Percentiles rank a stretch among this genome's conserved stretches.
These are phyloP conservation scores for Lepidium campestre DNA, from an alignment of 441 rosid species.

Conservation along the genomic window DNA sequence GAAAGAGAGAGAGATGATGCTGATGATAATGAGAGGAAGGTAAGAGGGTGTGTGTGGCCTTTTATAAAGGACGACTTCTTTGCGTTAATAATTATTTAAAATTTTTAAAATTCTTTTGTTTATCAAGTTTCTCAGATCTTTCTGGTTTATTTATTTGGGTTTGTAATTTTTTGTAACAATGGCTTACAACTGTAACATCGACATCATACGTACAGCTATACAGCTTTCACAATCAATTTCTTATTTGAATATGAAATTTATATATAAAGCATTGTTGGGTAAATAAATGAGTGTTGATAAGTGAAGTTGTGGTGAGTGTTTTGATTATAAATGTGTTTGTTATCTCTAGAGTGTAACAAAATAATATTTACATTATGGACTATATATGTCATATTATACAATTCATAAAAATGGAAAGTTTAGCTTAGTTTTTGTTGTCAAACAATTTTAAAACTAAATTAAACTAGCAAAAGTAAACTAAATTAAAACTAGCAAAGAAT, in stretches of 20 bases:
- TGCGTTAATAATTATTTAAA: not conserved
- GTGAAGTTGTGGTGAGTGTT: not conserved
- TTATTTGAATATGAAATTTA: not conserved
- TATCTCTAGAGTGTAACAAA: not conserved
- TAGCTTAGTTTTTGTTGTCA: not conserved
- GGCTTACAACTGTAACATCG: constrained; percentile 26
- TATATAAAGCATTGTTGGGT: not conserved
- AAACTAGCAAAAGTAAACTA: no score
- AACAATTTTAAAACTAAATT: no score
- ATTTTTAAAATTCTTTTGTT: not conserved
- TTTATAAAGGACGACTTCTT: constrained; percentile 19
- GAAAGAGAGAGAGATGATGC: not conserved
- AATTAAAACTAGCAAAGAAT: no score
- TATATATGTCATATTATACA: not conserved
- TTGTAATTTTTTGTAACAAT: constrained; percentile 1
- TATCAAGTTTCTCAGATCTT: constrained; percentile 17
- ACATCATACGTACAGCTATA: constrained; percentile 23
- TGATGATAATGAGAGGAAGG: constrained; percentile 14
- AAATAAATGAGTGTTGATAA: not conserved
- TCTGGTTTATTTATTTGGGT: not conserved
- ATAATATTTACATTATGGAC: not conserved
- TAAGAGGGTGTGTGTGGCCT: constrained; percentile 3
- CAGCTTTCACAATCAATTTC: constrained; percentile 16
- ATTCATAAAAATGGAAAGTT: not conserved
- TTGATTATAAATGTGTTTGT: not conserved